Evolutionary conservation across 108 stramenopile species (phyloP).

Genomic region (Nitzschia sp.): DNA sequence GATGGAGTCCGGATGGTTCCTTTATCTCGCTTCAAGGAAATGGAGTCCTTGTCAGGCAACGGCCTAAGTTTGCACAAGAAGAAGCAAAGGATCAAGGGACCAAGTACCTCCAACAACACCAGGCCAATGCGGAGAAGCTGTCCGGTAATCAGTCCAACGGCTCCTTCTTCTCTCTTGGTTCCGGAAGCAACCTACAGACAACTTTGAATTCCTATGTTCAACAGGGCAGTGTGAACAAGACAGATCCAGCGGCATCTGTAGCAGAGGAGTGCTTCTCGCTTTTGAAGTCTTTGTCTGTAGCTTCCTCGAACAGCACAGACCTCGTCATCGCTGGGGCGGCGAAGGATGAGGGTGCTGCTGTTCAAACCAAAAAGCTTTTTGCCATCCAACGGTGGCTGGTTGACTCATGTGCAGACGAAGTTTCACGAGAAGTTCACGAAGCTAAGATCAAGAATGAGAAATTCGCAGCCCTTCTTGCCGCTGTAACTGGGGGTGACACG

Average conservation of each 20-base stretch:
- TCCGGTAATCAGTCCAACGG: constrained; percentile 22
- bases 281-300: constrained; percentile 13
- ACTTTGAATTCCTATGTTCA: constrained; percentile 18
- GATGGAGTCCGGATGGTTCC: constrained; percentile 79
- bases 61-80: constrained; percentile 23
- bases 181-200: background rate
- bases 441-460: constrained; percentile 22
- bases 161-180: constrained; percentile 42
- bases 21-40: constrained; percentile 35
- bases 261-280: constrained; percentile 27
- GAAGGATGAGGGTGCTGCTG: background rate
- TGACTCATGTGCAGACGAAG: constrained; percentile 27
- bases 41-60: constrained; percentile 5
- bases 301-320: background rate
- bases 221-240: background rate
- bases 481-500: constrained; percentile 64
- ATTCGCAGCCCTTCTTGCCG: constrained; percentile 60
- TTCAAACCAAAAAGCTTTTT: constrained; percentile 6
- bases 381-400: constrained; percentile 30
- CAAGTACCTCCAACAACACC: constrained; percentile 46
- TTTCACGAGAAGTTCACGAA: constrained; percentile 10
- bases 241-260: constrained; percentile 1
- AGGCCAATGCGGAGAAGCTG: constrained; percentile 28
- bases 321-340: background rate
- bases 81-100: constrained; percentile 7